Conservation (phyloP, 2,329 filamentous ascomycete genomes). For the Grosmannia huntii region DNA sequence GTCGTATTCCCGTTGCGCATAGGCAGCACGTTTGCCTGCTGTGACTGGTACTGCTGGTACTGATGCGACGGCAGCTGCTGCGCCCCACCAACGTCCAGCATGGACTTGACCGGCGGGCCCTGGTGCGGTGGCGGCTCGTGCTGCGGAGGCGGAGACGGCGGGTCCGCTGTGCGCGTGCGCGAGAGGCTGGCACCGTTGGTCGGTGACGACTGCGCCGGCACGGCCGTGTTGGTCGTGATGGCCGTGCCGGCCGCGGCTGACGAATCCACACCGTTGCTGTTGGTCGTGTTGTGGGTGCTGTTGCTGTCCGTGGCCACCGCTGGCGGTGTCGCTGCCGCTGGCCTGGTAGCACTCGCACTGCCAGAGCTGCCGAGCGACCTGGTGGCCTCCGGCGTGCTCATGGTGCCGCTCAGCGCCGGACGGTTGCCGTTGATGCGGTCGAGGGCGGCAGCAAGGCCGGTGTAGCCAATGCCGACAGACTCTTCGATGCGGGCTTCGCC, state of each 20-base stretch:
- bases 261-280: neutral
- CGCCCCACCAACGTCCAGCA: slow-evolving; percentile 5
- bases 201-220: neutral
- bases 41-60: neutral
- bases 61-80: neutral
- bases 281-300: slow-evolving; percentile 1
- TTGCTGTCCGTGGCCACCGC: neutral
- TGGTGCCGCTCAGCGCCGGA: slow-evolving; percentile 12
- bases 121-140: slow-evolving; percentile 2
- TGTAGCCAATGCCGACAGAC: slow-evolving; percentile 53
- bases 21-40: neutral
- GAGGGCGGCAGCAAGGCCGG: slow-evolving; percentile 51
- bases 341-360: neutral
- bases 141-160: slow-evolving; percentile 3
- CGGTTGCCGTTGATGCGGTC: slow-evolving; percentile 32
- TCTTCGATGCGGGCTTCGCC: slow-evolving; percentile 45
- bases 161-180: slow-evolving; percentile 3
- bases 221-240: neutral
- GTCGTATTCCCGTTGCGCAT: neutral
- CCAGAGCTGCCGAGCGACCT: neutral
- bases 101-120: neutral
- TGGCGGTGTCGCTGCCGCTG: neutral
- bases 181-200: neutral
- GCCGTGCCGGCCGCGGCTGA: neutral
- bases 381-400: neutral